Percentiles rank a stretch among this genome's conserved stretches.
These are phyloP conservation scores for Berberis vulgaris DNA, from an alignment of 164 flowering plant genomes.

Conservation along the genomic window DNA sequence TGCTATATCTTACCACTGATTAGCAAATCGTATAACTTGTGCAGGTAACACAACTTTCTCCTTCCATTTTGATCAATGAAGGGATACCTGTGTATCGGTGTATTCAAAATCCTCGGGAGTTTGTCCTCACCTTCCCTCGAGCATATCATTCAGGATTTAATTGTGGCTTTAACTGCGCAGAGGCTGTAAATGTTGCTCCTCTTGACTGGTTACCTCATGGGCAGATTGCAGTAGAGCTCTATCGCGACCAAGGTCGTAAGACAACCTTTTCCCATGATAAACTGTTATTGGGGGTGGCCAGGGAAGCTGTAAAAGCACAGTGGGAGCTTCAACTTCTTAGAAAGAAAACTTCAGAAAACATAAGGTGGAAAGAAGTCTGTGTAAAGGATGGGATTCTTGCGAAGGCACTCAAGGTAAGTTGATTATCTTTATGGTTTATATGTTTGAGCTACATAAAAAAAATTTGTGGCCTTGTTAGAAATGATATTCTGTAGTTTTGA, in stretches of 20 bases:
- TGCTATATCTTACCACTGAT: background rate
- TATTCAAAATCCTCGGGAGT: constrained; percentile 60
- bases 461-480: background rate
- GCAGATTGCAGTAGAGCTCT: constrained; percentile 48
- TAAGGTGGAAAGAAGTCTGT: constrained; percentile 50
- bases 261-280: constrained; percentile 71
- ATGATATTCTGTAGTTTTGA: background rate
- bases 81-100: constrained; percentile 75
- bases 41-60: constrained; percentile 61
- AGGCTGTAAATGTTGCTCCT: constrained; percentile 60
- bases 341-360: constrained; percentile 32
- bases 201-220: constrained; percentile 86
- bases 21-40: background rate
- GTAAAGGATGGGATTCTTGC: constrained; percentile 61
- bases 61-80: constrained; percentile 47
- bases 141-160: constrained; percentile 66
- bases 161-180: constrained; percentile 73
- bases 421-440: background rate
- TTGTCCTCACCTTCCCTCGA: constrained; percentile 67
- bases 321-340: constrained; percentile 41
- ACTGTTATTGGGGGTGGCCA: constrained; percentile 60
- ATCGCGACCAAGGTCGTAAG: constrained; percentile 36
- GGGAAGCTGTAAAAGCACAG: constrained; percentile 56
- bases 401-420: constrained; percentile 52
- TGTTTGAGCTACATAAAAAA: background rate